Evolutionary conservation across 805 yeast genomes (phyloP), one percentile per base, ranked within the genome.

Genomic region (Sporopachydermia lactativora): DNA sequence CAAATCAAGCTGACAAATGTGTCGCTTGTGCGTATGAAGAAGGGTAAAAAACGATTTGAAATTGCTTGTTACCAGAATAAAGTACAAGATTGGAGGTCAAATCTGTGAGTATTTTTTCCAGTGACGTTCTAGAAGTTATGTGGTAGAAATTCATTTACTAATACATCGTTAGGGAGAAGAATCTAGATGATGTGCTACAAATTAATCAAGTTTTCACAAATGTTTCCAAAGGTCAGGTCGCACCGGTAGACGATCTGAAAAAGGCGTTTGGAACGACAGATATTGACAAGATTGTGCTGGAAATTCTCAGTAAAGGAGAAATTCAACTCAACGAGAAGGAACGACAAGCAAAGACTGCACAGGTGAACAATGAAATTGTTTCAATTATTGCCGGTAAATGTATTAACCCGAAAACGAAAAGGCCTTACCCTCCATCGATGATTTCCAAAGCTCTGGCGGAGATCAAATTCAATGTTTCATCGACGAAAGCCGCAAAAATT

Each of bases 41-140:
- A 84, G 57, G 96, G 88, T 51, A 85, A 84, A 55, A 83, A 84
- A 59, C 66, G 96, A 48, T 92, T 86, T 51, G 98, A 92, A 59
- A 72, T 92, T 37, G 97, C 97, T 0, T 92, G 98, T 54, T 92
- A 92, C 58, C 95, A 84, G 54, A 92, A 92, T 53, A 92, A 92
- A 55, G 96, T 92, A 3, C 97, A 89, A 57, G 98, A 92, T 58
- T 92, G 86, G 75, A 69, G 96, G 50, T 71, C 73, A 45, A 82
- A 81, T 43, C 76, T 83, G 56, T 62, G 50, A 42, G 65, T 52
- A n/a, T 15, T 28, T n/a, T n/a, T n/a, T n/a, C n/a, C n/a, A n/a
- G n/a, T 3, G n/a, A n/a, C n/a, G n/a, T n/a, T n/a, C n/a, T n/a
- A n/a, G n/a, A n/a, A n/a, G n/a, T n/a, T n/a, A n/a, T n/a, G n/a